Evolutionary conservation across 2,329 filamentous ascomycete species (phyloP), one percentile per base, ranked within the genome.

Genomic region (Pseudogymnoascus sp.): DNA sequence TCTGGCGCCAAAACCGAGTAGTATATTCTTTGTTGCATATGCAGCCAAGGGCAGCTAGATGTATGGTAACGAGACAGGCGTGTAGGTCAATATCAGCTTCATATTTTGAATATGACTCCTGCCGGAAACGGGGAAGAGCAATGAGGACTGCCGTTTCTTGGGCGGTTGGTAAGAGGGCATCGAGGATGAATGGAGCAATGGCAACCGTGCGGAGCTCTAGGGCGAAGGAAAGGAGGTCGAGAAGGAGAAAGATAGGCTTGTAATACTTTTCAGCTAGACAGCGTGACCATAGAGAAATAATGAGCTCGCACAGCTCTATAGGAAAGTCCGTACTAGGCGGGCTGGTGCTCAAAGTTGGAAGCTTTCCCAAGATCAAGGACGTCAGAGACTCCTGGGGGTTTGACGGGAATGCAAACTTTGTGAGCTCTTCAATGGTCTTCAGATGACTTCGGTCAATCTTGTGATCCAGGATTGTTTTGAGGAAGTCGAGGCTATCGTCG

Each of bases 241-340:
- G 76, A 3, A 93, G 75, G 37, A 90, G 78, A 64, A 81, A 82
- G 40, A 92, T 78, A 0, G 89, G 87, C 9, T 77, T 76, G 68
- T 85, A 84, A 67, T 75, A 76, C 65, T 78, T 77, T 67, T 92
- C 88, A 9, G 81, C 76, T 5, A 86, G 74, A 69, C 89, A 92
- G 17, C 79, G 80, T 13, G 79, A 78, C 89, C 90, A 93, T 11
- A 93, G 72, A 13, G 80, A 77, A 58, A 90, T 79, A 17, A 92
- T 73, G 31, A 85, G 76, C 58, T 83, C 77, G 59, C 84, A 84
- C 65, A 92, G 85, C 63, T 85, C 82, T 8, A 86, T 75, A 1
- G 88, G 81, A 75, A 64, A 77, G 39, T 76, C 70, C 75, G 83
- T 73, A 75, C 77, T 58, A 75, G 82, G 63, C 75, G 79, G 60